These are phyloP conservation scores for Dendrothele bispora DNA, from an alignment of 768 basidiomycete species.

Conservation along the genomic window DNA sequence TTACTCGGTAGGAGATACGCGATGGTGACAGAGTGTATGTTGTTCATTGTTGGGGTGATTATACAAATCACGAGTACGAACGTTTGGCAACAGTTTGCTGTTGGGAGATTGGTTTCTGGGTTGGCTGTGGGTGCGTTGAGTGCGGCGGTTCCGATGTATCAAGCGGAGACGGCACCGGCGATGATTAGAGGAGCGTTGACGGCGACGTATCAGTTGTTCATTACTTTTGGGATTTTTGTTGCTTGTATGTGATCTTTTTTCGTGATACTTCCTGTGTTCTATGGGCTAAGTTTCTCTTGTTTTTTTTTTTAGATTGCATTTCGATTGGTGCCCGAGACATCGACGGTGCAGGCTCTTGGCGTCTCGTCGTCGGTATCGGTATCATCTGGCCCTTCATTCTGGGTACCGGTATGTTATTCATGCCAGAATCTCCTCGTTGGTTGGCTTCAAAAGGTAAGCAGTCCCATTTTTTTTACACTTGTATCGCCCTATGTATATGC, in stretches of 20 bases:
- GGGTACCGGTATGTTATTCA: conserved; percentile 62
- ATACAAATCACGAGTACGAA: conserved; percentile 51
- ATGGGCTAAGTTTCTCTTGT: conserved; percentile 7
- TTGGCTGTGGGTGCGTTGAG: conserved; percentile 68
- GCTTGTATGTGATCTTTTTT: conserved; percentile 48
- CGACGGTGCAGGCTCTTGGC: conserved; percentile 54
- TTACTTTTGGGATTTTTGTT: conserved; percentile 69
- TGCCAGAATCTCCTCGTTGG: conserved; percentile 63
- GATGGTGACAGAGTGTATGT: conserved; percentile 57
- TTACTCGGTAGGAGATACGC: conserved; percentile 64
- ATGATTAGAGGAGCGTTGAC: conserved; percentile 72
- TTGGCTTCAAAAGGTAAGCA: conserved; percentile 16
- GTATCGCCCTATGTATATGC: no score
- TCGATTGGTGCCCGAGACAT: conserved; percentile 64
- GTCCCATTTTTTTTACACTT: no score
- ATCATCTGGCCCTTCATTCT: conserved; percentile 65
- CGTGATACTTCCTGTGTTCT: conserved; percentile 1
- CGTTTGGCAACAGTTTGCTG: conserved; percentile 66
- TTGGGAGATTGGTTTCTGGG: conserved; percentile 67
- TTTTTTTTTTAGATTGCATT: conserved; percentile 47
- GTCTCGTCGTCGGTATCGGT: conserved; percentile 59
- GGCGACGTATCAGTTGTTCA: conserved; percentile 62
- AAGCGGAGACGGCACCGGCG: conserved; percentile 72
- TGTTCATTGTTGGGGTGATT: conserved; percentile 63
- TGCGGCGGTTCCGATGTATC: conserved; percentile 71